Evolutionary conservation across 2,329 filamentous ascomycete genomes (phyloP), one percentile per base, ranked within the genome.

Genomic region (Fusarium begoniae): DNA sequence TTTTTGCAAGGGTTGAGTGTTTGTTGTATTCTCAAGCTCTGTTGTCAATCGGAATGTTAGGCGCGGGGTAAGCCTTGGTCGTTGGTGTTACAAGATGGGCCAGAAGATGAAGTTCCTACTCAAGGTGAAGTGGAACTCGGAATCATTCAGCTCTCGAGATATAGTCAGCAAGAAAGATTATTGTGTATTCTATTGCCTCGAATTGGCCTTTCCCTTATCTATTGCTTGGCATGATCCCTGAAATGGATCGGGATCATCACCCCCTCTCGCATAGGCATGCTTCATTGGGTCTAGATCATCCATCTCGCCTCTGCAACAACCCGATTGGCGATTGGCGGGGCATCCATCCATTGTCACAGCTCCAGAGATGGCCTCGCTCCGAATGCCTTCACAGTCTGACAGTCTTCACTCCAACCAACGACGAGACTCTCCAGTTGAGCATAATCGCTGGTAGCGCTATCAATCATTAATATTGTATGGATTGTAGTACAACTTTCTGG

Each of bases 261-360:
- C 47, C 28, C 20, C 24, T 14, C 22, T 55, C 51, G 51, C 35
- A 55, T 40, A n/a, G 51, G 4, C 51, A 41, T 55, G 24, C 51
- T 41, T 55, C 51, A 55, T 55, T 22, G 35, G 35, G 51, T n/a
- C 35, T 55, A 55, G 51, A 28, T n/a, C 24, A 28, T 54, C 20
- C 5, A 28, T 22, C 20, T 22, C 24, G n/a, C 18, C 9, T 14
- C 5, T 38, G 10, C 24, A 40, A n/a, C 24, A 8, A 30, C 6
- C 35, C 35, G 51, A 55, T 55, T 54, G 51, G 51, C 24, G 24
- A 55, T 55, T 54, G 51, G 51, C 24, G 24, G 45, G 45, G 26
- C 32, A 35, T 17, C 17, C 35, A 18, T 13, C 2, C 8, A 17
- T 13, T 14, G 5, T 54, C 24, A 15, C 51, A 40, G 20, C 20